Percentiles rank a stretch among this genome's conserved stretches.
Conservation (phyloP, 2,329 filamentous ascomycete species). For the Falciphora oryzae region DNA sequence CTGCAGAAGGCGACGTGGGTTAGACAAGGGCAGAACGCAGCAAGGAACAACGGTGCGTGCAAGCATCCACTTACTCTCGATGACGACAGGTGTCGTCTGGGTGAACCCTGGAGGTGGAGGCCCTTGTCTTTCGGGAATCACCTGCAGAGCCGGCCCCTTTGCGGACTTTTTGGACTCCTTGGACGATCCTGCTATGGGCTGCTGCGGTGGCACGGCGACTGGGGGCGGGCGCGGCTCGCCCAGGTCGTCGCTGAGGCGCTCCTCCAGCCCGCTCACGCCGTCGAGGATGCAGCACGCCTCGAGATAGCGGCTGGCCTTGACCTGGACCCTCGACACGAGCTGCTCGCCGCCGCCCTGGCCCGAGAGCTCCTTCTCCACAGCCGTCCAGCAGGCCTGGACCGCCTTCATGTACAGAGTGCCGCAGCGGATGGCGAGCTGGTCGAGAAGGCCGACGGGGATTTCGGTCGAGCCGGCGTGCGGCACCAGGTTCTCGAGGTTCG, state of each 20-base stretch:
- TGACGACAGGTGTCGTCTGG: conserved; percentile 10
- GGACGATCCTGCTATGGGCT: conserved; percentile 16
- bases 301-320: conserved; percentile 50
- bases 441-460: conserved; percentile 55
- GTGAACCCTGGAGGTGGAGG: conserved; percentile 5
- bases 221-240: conserved; percentile 19
- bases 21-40: background rate
- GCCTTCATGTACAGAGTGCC: conserved; percentile 71
- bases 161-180: conserved; percentile 11
- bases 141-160: background rate
- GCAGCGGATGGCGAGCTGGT: conserved; percentile 60
- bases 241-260: conserved; percentile 44
- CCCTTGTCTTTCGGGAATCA: conserved; percentile 1
- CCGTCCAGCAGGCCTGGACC: conserved; percentile 64
- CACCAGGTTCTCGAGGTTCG: conserved; percentile 52
- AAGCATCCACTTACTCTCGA: conserved; percentile 1
- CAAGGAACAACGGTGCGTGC: background rate
- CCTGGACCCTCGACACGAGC: conserved; percentile 47
- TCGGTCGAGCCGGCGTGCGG: conserved; percentile 39
- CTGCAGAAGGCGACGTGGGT: background rate
- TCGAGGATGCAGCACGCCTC: conserved; percentile 59
- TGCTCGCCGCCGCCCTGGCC: conserved; percentile 42
- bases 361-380: conserved; percentile 57
- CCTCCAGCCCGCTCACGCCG: conserved; percentile 50
- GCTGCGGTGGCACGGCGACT: background rate